Evolutionary conservation across 2,329 filamentous ascomycete genomes (phyloP).

Genomic region (Colletotrichum liriopes): DNA sequence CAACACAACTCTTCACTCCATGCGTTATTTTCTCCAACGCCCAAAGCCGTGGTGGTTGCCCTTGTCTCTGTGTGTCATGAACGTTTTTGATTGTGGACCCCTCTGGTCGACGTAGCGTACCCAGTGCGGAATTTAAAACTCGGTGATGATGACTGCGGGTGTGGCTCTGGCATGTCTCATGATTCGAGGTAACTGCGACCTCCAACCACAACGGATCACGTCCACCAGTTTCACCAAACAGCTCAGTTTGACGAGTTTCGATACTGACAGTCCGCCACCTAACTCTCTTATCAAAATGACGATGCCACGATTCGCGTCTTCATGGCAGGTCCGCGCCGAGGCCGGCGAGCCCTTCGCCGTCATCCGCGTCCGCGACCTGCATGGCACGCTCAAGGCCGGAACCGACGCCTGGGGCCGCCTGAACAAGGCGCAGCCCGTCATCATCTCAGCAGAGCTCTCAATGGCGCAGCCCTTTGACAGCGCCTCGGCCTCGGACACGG

Average conservation of each 20-base stretch:
- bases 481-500: conserved; percentile 71
- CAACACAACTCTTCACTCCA: neutral
- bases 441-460: conserved; percentile 73
- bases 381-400: conserved; percentile 69
- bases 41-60: neutral
- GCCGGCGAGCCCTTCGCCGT: conserved; percentile 64
- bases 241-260: too few relatives aligned
- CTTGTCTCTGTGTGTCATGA: neutral
- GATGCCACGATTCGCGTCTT: conserved; percentile 10
- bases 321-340: conserved; percentile 56
- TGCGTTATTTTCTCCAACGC: neutral
- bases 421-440: conserved; percentile 72
- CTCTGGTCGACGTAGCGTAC: neutral
- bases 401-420: conserved; percentile 79
- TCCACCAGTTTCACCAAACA: neutral
- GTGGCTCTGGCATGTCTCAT: neutral
- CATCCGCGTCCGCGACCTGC: conserved; percentile 75
- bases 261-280: neutral
- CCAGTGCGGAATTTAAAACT: conserved; percentile 20
- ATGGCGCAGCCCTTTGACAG: conserved; percentile 70
- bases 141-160: neutral
- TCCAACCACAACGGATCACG: neutral
- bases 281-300: neutral
- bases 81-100: conserved; percentile 2
- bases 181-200: neutral